Evolutionary conservation across 2,329 filamentous ascomycete genomes (phyloP).

Genomic region (Neonectria neomacrospora): DNA sequence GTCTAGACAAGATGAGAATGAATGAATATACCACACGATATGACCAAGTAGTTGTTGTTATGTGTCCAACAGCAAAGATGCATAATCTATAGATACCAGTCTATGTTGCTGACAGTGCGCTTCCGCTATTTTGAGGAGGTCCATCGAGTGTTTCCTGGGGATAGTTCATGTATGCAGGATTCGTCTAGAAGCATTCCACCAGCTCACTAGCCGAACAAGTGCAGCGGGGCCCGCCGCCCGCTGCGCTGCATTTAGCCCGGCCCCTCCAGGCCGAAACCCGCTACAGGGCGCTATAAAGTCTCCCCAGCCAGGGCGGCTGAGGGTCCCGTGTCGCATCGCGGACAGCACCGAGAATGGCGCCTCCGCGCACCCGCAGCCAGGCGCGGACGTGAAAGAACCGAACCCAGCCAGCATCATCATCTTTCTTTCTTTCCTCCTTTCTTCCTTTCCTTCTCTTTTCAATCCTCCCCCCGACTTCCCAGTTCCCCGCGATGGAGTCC

Average conservation of each 20-base stretch:
- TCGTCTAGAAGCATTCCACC: slow-evolving; percentile 1
- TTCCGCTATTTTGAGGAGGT: not conserved
- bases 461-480: no score
- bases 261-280: slow-evolving; percentile 11
- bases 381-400: slow-evolving; percentile 5
- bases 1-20: not conserved
- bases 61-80: not conserved
- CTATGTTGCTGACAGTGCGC: no score
- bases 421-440: not conserved
- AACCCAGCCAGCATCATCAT: not conserved
- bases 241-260: not conserved
- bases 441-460: not conserved
- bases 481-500: slow-evolving; percentile 43
- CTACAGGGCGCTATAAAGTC: not conserved
- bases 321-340: slow-evolving; percentile 17
- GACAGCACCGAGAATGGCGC: slow-evolving; percentile 31
- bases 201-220: not conserved
- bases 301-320: not conserved
- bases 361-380: slow-evolving; percentile 22
- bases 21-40: not conserved
- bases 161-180: not conserved
- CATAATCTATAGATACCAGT: no score
- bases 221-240: not conserved
- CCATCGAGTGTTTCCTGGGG: no score
- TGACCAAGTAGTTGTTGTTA: not conserved